Evolutionary conservation across 202 grass and related monocot genomes (phyloP), one percentile per base, ranked within the genome.

Genomic region (Panicum hallii): DNA sequence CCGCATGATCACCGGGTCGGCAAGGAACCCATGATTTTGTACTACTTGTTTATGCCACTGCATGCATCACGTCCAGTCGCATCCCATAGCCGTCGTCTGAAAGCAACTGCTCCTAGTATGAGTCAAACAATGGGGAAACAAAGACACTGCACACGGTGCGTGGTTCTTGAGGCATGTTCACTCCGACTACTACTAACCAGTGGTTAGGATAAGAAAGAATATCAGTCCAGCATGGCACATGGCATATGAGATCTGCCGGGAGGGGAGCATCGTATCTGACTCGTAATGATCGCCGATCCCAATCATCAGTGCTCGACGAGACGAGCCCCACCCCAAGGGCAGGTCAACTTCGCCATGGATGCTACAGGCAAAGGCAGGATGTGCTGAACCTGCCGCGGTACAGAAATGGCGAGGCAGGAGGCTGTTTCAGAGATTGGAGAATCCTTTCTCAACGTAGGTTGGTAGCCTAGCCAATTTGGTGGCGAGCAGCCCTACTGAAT

Each of bases 121-220:
- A 46, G 71, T 76, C 85, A 87, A 87, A 77, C 50, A 60, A 2
- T 17, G 57, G 12, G 0, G 4, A 28, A 13, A 49, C 3, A 38
- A 77, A 53, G 5, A 16, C 19, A 57, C 32, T 67, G 22, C 38
- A 76, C 6, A 63, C 4, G 38, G 13, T 71, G n/a, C 22, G 46
- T 44, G 7, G 47, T 66, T 54, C 26, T 69, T 46, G 49, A 36
- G 55, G 50, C 77, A 77, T 82, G 30, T 34, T 53, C 22, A 46
- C 43, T 48, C 67, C 64, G 20, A 12, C 20, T 61, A 22, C 67
- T 70, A 14, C n/a, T 57, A 9, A 7, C 55, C 50, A 34, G 71
- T 63, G 14, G 47, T 80, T 80, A 63, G 65, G 79, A 63, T 71
- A 83, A 74, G 84, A 56, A 70, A 53, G 70, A 62, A 70, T 54